Evolutionary conservation across 371 early-diverging fungal genomes (phyloP).

Genomic region (Haplosporangium sp.): DNA sequence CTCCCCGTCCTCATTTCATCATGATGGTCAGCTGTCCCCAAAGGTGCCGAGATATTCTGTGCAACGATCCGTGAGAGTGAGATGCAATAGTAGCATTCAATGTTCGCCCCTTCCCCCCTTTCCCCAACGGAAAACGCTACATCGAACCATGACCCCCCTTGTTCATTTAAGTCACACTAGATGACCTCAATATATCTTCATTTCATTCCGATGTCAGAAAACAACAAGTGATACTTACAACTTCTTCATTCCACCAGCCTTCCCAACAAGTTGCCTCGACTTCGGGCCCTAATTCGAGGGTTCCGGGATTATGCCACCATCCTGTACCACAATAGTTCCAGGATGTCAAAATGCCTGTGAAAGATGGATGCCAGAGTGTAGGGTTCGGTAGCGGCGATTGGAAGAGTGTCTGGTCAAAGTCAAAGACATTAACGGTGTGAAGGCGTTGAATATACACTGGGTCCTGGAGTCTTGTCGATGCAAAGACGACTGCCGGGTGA

Average conservation of each 20-base stretch:
- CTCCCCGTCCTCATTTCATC: too few relatives aligned
- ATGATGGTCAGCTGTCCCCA: too few relatives aligned
- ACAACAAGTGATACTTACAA: conserved; percentile 51
- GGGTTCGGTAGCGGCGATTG: conserved; percentile 78
- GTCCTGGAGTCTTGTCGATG: conserved; percentile 24
- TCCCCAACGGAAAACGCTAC: too few relatives aligned
- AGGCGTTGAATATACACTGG: conserved; percentile 5
- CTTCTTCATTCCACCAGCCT: conserved; percentile 53
- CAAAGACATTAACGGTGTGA: conserved; percentile 64
- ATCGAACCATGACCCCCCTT: too few relatives aligned
- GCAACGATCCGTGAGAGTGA: too few relatives aligned
- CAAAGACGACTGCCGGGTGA: conserved; percentile 43
- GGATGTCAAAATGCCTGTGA: conserved; percentile 66
- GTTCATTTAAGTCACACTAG: too few relatives aligned
- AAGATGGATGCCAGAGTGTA: conserved; percentile 68
- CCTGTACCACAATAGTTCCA: conserved; percentile 64
- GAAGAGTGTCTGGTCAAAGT: conserved; percentile 83
- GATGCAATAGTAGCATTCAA: too few relatives aligned
- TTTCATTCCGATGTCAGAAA: too few relatives aligned
- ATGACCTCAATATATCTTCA: too few relatives aligned
- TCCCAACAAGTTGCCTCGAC: conserved; percentile 35
- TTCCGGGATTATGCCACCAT: conserved; percentile 78
- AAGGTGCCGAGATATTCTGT: too few relatives aligned
- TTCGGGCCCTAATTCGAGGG: conserved; percentile 59
- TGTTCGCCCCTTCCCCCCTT: too few relatives aligned